Evolutionary conservation across 345 rosid genomes (phyloP).

Genomic region (Lepidium africanum): DNA sequence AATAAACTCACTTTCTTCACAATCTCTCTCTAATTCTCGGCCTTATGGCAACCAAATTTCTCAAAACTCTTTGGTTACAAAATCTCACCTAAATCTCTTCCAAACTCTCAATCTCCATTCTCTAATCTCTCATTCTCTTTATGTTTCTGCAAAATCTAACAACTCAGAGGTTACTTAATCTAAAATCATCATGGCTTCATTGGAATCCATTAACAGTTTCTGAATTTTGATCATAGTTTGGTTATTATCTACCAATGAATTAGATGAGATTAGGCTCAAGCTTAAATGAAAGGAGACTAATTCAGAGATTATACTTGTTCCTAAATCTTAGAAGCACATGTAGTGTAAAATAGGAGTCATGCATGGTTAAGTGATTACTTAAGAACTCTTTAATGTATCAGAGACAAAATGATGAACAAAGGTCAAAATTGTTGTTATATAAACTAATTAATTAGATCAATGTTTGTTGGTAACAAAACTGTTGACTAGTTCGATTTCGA

Average conservation of each 20-base stretch:
- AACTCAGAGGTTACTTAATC: constrained; percentile 36
- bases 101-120: too few species aligned
- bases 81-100: too few species aligned
- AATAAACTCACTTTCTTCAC: too few species aligned
- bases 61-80: too few species aligned
- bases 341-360: background rate
- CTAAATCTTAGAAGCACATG: constrained; percentile 4
- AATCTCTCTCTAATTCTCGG: too few species aligned
- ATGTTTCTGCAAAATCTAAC: too few species aligned
- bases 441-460: constrained; percentile 7
- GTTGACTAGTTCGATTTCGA: background rate
- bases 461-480: constrained; percentile 22
- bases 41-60: too few species aligned
- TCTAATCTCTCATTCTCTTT: too few species aligned
- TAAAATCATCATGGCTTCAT: constrained; percentile 46
- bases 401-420: background rate
- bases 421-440: constrained; percentile 7
- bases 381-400: background rate
- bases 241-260: too few species aligned
- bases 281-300: background rate
- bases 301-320: background rate
- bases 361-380: background rate
- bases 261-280: background rate
- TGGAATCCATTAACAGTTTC: constrained; percentile 29
- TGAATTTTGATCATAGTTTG: too few species aligned